Evolutionary conservation across 1,284 basidiomycete genomes (phyloP), one percentile per base, ranked within the genome.

Genomic region (Tranzscheliella williamsii): DNA sequence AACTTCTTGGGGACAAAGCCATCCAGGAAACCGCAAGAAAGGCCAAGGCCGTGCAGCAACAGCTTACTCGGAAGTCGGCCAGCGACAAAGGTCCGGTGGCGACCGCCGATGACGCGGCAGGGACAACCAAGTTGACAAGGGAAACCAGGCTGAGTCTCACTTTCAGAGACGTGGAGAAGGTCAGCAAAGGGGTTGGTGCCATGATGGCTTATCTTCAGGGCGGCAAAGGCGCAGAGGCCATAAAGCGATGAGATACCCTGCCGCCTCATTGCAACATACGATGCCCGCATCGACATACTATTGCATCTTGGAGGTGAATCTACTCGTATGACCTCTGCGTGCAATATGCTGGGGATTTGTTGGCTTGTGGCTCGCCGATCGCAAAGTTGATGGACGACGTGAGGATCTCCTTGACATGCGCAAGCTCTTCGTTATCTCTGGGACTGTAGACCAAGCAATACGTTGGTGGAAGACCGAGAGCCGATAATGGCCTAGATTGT

Each of bases 101-200:
- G 2, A 78, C 11, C 69, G 86, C 32, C 48, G 62, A 30, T 71
- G 80, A 21, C 84, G 84, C 13, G 83, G 82, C 15, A 74, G 6
- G 21, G 26, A 12, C 18, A 26, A 12, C 17, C 23, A 18, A 24
- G 18, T 79, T 90, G 70, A 76, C 77, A 52, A 81, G 92, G 57
- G 79, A 79, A 6, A 83, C 83, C 23, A 80, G 92, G 69, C 84
- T 88, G 44, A 94, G 90, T 78, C 78, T 95, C 70, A 95, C 91
- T 1, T 95, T 90, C 78, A 83, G 92, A 38, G 88, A 89, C 70
- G 88, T 92, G 0, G 68, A 75, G 27, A 67, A 58, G 27, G 74
- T 76, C 16, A 64, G 65, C 42, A 70, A 69, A 49, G 72, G 68
- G 2, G 58, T 70, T 9, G 54, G 50, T 24, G 52, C 42, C 11